Evolutionary conservation across 345 rosid species (phyloP).

Genomic region (Populus ilicifolia): DNA sequence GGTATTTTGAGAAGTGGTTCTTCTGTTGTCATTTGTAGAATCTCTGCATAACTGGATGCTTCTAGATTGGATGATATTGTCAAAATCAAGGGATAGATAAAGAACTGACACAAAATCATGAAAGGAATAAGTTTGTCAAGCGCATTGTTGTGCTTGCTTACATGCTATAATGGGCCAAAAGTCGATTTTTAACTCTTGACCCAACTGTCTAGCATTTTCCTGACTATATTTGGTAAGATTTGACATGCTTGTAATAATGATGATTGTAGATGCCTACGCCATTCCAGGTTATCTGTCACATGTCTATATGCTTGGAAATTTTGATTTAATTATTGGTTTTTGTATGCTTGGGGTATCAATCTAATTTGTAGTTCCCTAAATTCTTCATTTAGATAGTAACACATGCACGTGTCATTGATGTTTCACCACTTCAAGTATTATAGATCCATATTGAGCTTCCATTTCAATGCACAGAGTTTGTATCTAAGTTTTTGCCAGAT

Average conservation of each 20-base stretch:
- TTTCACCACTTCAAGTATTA: neutral
- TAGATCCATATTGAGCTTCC: neutral
- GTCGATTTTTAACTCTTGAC: neutral
- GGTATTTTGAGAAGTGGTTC: constrained; percentile 38
- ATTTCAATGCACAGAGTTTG: neutral
- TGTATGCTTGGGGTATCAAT: neutral
- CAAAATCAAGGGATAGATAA: neutral
- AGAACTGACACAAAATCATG: neutral
- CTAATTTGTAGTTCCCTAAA: too few species aligned
- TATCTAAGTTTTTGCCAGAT: constrained; percentile 13
- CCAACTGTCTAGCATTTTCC: neutral
- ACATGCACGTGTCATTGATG: neutral
- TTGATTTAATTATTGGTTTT: neutral
- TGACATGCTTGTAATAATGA: neutral
- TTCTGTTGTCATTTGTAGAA: neutral
- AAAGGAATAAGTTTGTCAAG: neutral
- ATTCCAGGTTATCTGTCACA: constrained; percentile 5
- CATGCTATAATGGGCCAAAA: neutral
- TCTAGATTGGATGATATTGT: neutral
- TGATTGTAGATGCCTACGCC: neutral
- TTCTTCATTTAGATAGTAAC: neutral
- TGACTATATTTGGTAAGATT: neutral
- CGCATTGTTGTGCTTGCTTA: neutral
- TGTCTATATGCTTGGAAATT: constrained; percentile 2
- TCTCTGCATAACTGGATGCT: neutral